phyloP scores from a whole-genome alignment of 2,329 filamentous ascomycete genomes.

The Fusarium goolgardi region DNA sequence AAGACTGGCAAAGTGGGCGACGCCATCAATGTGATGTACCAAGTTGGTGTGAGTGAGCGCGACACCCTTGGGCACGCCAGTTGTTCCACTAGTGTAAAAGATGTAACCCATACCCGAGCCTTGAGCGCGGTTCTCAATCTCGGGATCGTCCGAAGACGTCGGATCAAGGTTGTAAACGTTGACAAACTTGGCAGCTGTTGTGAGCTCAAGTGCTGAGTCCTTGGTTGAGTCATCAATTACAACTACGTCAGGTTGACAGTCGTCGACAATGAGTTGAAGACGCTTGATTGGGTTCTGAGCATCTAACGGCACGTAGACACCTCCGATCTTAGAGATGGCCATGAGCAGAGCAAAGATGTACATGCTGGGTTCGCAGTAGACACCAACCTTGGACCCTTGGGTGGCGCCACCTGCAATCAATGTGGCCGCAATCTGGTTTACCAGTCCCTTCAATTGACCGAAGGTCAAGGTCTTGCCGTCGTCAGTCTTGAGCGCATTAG shows the following conservation, averaged over 20 bases:
- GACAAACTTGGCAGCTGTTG: background rate
- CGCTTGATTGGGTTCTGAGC: conserved; percentile 9
- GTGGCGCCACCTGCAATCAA: background rate
- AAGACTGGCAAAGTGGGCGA: background rate
- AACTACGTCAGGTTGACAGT: background rate
- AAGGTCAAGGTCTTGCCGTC: background rate
- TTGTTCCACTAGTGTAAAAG: conserved; percentile 11
- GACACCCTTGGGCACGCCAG: conserved; percentile 2
- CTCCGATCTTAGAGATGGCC: background rate
- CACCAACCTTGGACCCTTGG: background rate
- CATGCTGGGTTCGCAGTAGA: conserved; percentile 6
- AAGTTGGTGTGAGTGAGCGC: background rate
- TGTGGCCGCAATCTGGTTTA: background rate
- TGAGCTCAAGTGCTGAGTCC: background rate
- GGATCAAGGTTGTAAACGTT: background rate
- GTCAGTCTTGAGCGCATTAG: background rate
- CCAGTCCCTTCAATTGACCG: background rate
- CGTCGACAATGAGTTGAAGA: conserved; percentile 3
- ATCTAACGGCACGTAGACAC: conserved; percentile 3
- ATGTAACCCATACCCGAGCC: background rate
- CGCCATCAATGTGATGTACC: background rate
- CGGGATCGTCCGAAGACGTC: too few species aligned
- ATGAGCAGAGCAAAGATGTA: background rate
- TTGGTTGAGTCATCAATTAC: background rate
- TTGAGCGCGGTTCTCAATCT: background rate